phyloP scores from a whole-genome alignment of 345 rosid species.

The Hirschfeldia incana region DNA sequence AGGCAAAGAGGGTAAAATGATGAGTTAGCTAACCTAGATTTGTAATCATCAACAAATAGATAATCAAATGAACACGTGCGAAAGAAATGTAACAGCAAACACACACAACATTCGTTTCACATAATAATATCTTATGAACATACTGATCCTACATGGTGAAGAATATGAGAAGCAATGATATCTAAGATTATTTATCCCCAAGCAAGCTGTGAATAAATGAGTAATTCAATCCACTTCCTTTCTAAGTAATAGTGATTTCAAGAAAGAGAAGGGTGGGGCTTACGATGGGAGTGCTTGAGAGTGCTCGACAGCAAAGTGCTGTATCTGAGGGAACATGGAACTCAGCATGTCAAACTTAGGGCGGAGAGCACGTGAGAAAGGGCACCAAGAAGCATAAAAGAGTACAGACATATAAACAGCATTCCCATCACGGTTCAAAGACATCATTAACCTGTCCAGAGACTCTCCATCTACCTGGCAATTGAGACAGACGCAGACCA shows the following conservation, averaged over 20 bases:
- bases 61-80: not conserved
- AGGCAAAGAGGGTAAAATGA: not conserved
- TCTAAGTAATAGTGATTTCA: not conserved
- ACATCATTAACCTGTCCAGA: constrained; percentile 56
- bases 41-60: not conserved
- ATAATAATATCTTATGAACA: too few relatives aligned
- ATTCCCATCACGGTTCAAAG: constrained; percentile 33
- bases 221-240: not conserved
- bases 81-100: not conserved
- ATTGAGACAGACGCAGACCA: not conserved
- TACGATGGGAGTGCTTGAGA: constrained; percentile 78
- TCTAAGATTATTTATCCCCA: too few relatives aligned
- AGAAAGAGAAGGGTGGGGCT: constrained; percentile 13
- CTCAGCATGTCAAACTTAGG: constrained; percentile 60
- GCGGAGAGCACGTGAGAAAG: constrained; percentile 51
- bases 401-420: constrained; percentile 55
- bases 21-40: not conserved
- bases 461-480: constrained; percentile 68
- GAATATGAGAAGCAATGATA: too few relatives aligned
- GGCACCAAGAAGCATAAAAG: constrained; percentile 90
- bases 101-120: not conserved
- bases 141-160: not conserved
- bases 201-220: too few relatives aligned
- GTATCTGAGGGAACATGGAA: constrained; percentile 81
- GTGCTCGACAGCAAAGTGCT: constrained; percentile 68